A percentile compares a stretch with the other conserved stretches of the same genome.
Conservation (phyloP, 1,139 yeast species). For the Barnettozyma hawaiiensis region DNA sequence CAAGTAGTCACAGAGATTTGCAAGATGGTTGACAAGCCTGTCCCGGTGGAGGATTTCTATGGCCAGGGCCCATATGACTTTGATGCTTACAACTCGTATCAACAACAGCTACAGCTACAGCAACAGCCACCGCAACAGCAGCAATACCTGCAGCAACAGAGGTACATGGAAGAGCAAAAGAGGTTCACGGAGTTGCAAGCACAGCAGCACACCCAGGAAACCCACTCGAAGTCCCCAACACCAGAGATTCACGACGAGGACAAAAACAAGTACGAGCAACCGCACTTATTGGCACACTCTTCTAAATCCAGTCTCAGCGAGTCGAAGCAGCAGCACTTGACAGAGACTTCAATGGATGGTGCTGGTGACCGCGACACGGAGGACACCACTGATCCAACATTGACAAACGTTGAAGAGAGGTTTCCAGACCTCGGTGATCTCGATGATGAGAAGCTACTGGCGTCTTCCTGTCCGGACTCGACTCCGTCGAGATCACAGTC, state of each 20-base stretch:
- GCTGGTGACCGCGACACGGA: conserved; percentile 8
- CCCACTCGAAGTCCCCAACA: conserved; percentile 3
- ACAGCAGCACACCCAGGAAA: conserved; percentile 6
- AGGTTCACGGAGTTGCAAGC: conserved; percentile 5
- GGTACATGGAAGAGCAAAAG: conserved; percentile 4
- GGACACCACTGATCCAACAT: conserved; percentile 13
- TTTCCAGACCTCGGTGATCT: conserved; percentile 21
- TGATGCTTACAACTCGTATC: conserved; percentile 32
- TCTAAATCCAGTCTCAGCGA: conserved; percentile 22
- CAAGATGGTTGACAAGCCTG: conserved; percentile 47
- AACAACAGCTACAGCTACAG: conserved; percentile 28
- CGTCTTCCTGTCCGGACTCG: conserved; percentile 8
- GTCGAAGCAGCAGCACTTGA: conserved; percentile 9
- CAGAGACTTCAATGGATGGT: background rate
- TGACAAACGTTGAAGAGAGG: conserved; percentile 23
- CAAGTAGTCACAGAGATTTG: conserved; percentile 66
- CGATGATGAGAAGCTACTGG: conserved; percentile 20
- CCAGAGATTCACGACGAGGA: background rate
- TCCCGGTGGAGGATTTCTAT: conserved; percentile 41
- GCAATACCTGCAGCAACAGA: conserved; percentile 15
- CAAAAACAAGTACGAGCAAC: conserved; percentile 12
- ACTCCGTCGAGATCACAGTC: conserved; percentile 9
- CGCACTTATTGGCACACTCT: conserved; percentile 20
- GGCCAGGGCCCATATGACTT: conserved; percentile 35
- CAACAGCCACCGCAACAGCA: conserved; percentile 27